Evolutionary conservation across 1,284 basidiomycete species (phyloP).

Genomic region (Coriolopsis trogii): DNA sequence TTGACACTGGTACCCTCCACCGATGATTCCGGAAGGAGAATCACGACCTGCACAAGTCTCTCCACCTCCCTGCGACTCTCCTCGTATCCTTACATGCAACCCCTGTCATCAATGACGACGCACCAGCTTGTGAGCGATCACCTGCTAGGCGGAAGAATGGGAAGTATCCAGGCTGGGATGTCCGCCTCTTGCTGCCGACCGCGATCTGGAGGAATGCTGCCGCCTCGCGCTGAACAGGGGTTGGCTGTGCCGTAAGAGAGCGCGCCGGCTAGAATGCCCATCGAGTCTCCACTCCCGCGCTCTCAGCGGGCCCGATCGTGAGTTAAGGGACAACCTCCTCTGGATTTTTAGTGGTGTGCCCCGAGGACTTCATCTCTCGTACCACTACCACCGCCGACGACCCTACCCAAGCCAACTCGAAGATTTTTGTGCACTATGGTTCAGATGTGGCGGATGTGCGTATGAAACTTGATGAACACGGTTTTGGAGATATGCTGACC

Average conservation of each 20-base stretch:
- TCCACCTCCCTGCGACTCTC: not conserved
- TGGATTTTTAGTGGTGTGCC: not conserved
- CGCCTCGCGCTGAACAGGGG: not conserved
- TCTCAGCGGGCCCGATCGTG: not conserved
- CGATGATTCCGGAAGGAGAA: slow-evolving; percentile 4
- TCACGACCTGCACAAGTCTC: too few relatives aligned
- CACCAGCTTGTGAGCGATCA: not conserved
- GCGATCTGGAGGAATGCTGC: not conserved
- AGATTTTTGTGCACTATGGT: not conserved
- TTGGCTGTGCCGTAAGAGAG: not conserved
- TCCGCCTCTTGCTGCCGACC: not conserved
- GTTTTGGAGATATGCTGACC: not conserved
- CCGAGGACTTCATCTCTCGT: not conserved
- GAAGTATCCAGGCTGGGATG: not conserved
- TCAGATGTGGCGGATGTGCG: slow-evolving; percentile 11
- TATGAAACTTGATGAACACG: not conserved
- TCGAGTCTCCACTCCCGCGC: not conserved
- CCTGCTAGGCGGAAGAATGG: not conserved
- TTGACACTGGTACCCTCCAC: not conserved
- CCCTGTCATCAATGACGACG: not conserved
- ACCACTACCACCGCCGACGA: not conserved
- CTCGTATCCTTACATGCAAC: not conserved
- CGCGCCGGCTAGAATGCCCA: not conserved
- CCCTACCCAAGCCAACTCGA: too few relatives aligned
- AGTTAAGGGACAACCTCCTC: not conserved